Base-by-base conservation (phyloP, 2,329 filamentous ascomycete species). In the Botrytis sinoallii region DNA sequence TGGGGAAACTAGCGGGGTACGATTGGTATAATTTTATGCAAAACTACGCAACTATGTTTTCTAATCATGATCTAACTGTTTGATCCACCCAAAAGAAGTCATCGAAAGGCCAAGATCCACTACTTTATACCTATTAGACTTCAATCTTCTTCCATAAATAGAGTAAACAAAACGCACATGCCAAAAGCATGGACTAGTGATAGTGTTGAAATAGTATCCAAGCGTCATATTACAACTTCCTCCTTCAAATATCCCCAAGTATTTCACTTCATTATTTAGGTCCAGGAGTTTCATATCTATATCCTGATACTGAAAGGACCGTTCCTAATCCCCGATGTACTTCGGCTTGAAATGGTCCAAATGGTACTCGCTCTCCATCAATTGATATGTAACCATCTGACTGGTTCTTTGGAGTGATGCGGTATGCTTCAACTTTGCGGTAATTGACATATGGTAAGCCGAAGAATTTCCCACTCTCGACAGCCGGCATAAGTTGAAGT, bases 271-370 rank as follows among this genome's bases (percentile, higher is more conserved):
- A 72, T 32, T 48, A 44, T 25, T 48, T 29, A 12, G 71, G 71
- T 5, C 66, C 71, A 32, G 57, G 35, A 35, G 52, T 70, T 57
- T 73, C 71, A 73, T 63, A 73, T 42, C 52, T 55, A 29, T 70
- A 46, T 5, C 71, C 71, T 12, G 55, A 48, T 8, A 55, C 61
- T 67, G 71, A 72, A 38, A 77, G 32, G 48, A 95, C 92, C 5
- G 92, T 93, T 1, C 93, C 95, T 38, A 98, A 84, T 0, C 91
- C 92, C 65, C 85, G 87, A 81, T 97, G 93, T 4, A 97, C 86
- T 83, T 98, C 95, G 5, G 90, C 93, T 84, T 98, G 95, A 80
- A 97, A 95, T 0, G 93, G 91, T 78, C 91, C 92, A 81, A 97
- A 98, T 0, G 93, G 92, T 1, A 97, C 86, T 73, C 88, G 87